Conservation (phyloP, 2,329 filamentous ascomycete species). For the Colletotrichum kahawae region DNA sequence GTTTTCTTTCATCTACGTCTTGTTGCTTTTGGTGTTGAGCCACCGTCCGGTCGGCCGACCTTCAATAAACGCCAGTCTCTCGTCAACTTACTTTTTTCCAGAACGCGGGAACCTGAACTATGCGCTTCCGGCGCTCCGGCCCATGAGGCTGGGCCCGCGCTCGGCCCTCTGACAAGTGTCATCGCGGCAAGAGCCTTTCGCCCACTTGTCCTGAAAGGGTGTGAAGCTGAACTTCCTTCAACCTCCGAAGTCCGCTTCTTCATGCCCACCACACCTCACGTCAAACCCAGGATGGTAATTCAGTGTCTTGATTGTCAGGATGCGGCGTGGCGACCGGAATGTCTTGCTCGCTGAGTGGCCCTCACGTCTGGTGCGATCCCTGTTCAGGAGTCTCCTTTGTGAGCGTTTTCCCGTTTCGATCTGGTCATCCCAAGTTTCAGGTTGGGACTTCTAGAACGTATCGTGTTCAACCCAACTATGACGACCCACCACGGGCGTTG, state of each 20-base stretch:
- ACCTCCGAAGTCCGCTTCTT: not conserved
- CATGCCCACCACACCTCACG: not conserved
- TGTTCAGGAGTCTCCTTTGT: not conserved
- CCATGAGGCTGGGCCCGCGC: not conserved
- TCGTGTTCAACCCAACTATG: conserved; percentile 16
- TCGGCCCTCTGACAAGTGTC: conserved; percentile 12
- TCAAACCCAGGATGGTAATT: not conserved
- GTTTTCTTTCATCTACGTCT: not conserved
- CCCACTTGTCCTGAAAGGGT: not conserved
- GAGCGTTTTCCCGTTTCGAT: not conserved
- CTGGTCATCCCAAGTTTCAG: conserved; percentile 19
- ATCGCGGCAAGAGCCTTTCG: not conserved
- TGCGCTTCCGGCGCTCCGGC: not conserved
- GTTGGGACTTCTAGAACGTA: conserved; percentile 16
- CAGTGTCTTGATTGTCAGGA: not conserved
- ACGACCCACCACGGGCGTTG: conserved; percentile 1
- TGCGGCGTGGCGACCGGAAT: not conserved
- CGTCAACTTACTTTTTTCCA: not conserved
- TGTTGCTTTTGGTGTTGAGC: not conserved
- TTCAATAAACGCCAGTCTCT: not conserved
- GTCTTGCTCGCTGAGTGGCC: not conserved
- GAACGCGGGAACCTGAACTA: not conserved
- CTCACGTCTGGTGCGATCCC: not conserved
- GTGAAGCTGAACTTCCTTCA: not conserved
- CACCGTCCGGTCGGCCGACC: not conserved